A percentile compares a stretch with the other conserved stretches of the same genome.
These are phyloP conservation scores for Blepharisma stoltei DNA, from an alignment of 73 alveolate genomes.

Conservation along the genomic window DNA sequence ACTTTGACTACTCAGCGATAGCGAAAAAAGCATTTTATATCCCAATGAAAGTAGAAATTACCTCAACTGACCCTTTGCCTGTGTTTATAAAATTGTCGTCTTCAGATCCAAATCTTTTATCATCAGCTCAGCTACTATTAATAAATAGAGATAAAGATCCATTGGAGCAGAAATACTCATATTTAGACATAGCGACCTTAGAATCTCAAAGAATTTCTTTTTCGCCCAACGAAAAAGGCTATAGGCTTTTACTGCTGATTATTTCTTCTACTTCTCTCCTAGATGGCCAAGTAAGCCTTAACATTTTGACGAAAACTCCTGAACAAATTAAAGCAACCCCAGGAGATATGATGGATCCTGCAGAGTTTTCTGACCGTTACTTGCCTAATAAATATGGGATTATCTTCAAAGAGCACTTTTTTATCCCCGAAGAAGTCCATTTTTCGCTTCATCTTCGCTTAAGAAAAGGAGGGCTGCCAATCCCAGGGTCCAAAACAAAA, in stretches of 20 bases:
- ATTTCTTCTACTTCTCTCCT: constrained; percentile 55
- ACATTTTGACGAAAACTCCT: constrained; percentile 52
- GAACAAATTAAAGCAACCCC: constrained; percentile 47
- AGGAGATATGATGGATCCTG: constrained; percentile 74
- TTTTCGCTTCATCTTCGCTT: constrained; percentile 51
- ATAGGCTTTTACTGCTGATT: constrained; percentile 57
- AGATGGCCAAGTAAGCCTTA: constrained; percentile 61
- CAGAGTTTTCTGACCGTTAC: constrained; percentile 63
- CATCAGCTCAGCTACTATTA: background rate
- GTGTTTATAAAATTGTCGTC: background rate
- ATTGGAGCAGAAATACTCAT: background rate
- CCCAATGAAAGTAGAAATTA: constrained; percentile 5
- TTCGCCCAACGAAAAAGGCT: constrained; percentile 40
- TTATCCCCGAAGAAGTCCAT: constrained; percentile 64
- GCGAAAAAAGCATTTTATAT: background rate
- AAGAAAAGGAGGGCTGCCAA: constrained; percentile 31
- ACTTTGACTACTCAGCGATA: constrained; percentile 3
- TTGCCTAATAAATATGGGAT: constrained; percentile 82
- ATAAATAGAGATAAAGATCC: constrained; percentile 1
- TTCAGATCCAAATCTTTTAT: constrained; percentile 6
- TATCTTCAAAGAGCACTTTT: constrained; percentile 80
- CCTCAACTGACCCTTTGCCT: background rate
- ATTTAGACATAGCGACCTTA: constrained; percentile 25
- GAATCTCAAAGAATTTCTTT: constrained; percentile 32
- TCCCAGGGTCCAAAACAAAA: constrained; percentile 12